Base-by-base conservation (phyloP, 345 rosid genomes). In the Linum trigynum region DNA sequence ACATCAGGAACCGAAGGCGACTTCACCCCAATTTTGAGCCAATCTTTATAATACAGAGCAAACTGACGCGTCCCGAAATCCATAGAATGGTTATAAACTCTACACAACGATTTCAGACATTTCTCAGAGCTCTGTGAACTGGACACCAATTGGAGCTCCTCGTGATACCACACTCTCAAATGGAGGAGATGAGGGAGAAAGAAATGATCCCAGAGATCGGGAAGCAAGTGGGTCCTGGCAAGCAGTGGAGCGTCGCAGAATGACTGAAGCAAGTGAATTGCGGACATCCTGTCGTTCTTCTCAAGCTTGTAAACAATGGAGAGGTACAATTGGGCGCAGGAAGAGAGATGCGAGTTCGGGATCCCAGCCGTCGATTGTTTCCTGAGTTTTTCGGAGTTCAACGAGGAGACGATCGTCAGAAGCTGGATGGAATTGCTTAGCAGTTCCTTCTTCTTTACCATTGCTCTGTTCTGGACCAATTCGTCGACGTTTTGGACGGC, bases 161-260 rank as follows among this genome's bases (percentile, higher is more conserved):
- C 62, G 8, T 68, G 81, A 73, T 76, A 74, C 92, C 92, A 86
- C 55, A 86, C 78, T 75, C 80, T 81, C 3, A 86, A 78, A 61
- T 86, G 92, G 50, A 82, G 89, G 53, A 86, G 84, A 63, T 84
- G 92, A 2, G 92, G 92, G 55, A 84, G 86, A 48, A 84, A 81
- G 53, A 84, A 75, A 74, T 84, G 84, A 55, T 84, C 85, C 92
- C 92, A 84, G 8, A 86, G 74, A 77, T 86, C 87, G 32, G 86
- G 82, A 74, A 86, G 81, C 80, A 86, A 67, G 56, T 78, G 84
- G 12, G 86, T 77, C 63, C 92, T 74, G 0, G 84, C 86, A 15
- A 84, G 64, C 61, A 76, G 79, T 0, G 87, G 89, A 0, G 87
- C 74, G 50, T 84, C 84, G 11, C 70, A 71, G 56, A 86, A 86